phyloP scores from a whole-genome alignment of 495 filamentous ascomycete species.

The Aspergillus cavernicola region DNA sequence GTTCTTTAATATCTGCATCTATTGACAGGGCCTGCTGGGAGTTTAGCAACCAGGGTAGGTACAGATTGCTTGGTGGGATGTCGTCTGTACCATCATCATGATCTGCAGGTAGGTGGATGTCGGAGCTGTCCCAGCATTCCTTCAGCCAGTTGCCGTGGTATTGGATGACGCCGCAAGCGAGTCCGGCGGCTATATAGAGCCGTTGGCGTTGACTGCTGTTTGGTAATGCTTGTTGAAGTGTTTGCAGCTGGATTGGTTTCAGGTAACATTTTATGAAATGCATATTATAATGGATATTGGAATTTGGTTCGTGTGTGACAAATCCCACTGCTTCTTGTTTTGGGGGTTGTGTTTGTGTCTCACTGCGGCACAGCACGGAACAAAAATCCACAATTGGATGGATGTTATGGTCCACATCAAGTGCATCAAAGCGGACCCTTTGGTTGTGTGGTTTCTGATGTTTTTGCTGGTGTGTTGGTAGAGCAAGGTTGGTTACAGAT shows the following conservation, averaged over 20 bases:
- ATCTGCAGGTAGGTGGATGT: constrained; percentile 9
- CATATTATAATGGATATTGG: background rate
- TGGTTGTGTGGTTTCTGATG: no score
- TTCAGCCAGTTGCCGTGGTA: constrained; percentile 32
- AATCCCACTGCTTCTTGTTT: background rate
- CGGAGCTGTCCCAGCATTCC: constrained; percentile 23
- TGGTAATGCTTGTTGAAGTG: constrained; percentile 8
- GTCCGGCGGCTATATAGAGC: constrained; percentile 27
- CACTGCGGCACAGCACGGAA: background rate
- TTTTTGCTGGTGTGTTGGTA: no score
- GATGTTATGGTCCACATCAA: background rate
- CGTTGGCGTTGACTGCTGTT: constrained; percentile 24
- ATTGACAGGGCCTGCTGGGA: no score
- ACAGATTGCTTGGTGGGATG: constrained; percentile 10
- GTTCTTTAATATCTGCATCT: no score
- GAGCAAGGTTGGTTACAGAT: no score
- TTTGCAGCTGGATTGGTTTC: background rate
- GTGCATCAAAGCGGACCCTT: background rate
- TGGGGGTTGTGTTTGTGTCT: background rate
- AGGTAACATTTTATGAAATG: background rate
- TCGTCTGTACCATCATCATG: background rate
- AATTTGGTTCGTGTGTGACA: background rate
- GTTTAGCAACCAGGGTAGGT: constrained; percentile 14
- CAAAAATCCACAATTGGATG: constrained; percentile 11
- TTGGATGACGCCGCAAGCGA: constrained; percentile 36